Evolutionary conservation across 2,329 filamentous ascomycete species (phyloP).

Genomic region (Leptographium wingfieldii): DNA sequence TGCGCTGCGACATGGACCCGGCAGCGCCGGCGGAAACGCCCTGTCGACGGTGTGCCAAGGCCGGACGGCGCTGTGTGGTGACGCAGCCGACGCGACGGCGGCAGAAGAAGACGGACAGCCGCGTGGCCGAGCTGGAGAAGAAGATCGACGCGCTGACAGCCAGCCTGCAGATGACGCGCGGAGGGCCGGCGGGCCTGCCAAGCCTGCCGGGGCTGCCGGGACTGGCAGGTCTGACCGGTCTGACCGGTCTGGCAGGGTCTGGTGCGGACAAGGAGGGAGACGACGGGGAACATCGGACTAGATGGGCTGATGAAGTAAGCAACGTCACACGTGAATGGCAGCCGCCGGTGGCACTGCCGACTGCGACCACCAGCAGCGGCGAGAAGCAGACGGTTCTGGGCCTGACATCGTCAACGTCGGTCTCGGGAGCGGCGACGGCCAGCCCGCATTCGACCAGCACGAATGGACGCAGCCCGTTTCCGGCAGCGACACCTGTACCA

Average conservation of each 20-base stretch:
- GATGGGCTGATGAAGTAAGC: not conserved
- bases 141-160: conserved; percentile 85
- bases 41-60: conserved; percentile 69
- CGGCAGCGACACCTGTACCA: conserved; percentile 1
- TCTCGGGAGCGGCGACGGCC: not conserved
- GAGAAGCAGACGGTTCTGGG: not conserved
- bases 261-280: not conserved
- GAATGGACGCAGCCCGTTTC: not conserved
- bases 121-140: conserved; percentile 81
- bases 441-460: not conserved
- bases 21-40: conserved; percentile 43
- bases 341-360: not conserved
- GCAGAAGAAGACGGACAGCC: conserved; percentile 83
- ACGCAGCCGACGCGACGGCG: conserved; percentile 65
- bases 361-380: not conserved
- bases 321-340: no score
- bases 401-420: not conserved
- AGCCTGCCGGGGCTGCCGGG: not conserved
- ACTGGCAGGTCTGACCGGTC: not conserved
- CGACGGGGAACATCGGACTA: not conserved
- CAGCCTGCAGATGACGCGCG: conserved; percentile 49
- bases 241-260: not conserved
- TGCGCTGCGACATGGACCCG: conserved; percentile 70
- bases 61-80: conserved; percentile 62
- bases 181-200: not conserved